Conservation (phyloP, 192 early-diverging fungal species). For the Coemansia reversa region DNA sequence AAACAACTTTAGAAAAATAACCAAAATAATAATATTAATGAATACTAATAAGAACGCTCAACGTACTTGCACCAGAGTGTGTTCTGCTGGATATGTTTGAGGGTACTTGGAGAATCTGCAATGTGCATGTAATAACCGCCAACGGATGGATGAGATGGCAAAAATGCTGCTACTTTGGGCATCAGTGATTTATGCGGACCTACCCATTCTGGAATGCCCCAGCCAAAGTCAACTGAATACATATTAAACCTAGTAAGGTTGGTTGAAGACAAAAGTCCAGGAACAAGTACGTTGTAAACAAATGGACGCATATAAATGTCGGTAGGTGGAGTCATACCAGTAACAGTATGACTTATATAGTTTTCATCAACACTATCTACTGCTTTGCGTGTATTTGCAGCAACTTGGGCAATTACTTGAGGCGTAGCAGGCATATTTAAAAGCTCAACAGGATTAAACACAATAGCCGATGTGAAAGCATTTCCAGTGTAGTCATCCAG, state of each 20-base stretch:
- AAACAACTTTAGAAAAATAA: no score
- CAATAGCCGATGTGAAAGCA: background rate
- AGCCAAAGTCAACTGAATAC: slow-evolving; percentile 19
- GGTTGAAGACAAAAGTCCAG: background rate
- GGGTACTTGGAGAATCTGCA: background rate
- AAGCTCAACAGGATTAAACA: slow-evolving; percentile 2
- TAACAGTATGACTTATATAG: slow-evolving; percentile 11
- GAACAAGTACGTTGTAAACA: background rate
- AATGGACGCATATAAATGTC: slow-evolving; percentile 1
- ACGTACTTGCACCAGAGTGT: no score
- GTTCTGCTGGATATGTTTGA: background rate
- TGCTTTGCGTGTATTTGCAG: background rate
- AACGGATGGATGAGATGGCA: slow-evolving; percentile 1
- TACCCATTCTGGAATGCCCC: slow-evolving; percentile 9
- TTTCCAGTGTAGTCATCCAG: slow-evolving; percentile 7
- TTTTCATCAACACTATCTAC: background rate
- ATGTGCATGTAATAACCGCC: slow-evolving; percentile 17
- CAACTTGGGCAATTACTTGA: background rate
- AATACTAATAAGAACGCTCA: no score
- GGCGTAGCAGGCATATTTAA: slow-evolving; percentile 4
- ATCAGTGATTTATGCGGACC: slow-evolving; percentile 3
- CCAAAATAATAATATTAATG: no score
- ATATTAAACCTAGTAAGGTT: slow-evolving; percentile 6
- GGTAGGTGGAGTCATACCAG: background rate
- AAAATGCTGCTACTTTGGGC: slow-evolving; percentile 12